Conservation (phyloP, 352 stramenopile species). For the Phytophthora chlamydospora region DNA sequence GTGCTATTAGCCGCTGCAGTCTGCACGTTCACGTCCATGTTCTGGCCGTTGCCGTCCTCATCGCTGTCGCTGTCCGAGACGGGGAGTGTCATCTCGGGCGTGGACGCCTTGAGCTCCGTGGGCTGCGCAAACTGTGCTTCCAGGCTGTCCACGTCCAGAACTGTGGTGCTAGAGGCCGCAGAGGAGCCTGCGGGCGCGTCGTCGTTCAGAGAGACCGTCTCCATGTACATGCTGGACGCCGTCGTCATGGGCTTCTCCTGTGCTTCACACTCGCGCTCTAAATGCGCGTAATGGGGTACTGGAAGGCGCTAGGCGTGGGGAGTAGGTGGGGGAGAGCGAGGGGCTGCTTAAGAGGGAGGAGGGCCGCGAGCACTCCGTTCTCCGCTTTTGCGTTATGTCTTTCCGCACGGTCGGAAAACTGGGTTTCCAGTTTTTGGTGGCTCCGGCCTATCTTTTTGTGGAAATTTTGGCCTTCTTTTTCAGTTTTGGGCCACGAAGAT, state of each 20-base stretch:
- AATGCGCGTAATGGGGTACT: not conserved
- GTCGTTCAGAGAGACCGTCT: slow-evolving; percentile 82
- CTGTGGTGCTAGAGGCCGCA: slow-evolving; percentile 14
- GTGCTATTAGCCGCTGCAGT: not conserved
- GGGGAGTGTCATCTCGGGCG: slow-evolving; percentile 14
- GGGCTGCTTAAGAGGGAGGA: not conserved
- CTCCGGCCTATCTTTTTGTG: not conserved
- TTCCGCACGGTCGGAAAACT: slow-evolving; percentile 24
- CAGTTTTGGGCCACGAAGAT: slow-evolving; percentile 15
- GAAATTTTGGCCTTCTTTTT: not conserved
- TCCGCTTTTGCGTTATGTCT: slow-evolving; percentile 19
- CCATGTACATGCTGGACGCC: slow-evolving; percentile 49
- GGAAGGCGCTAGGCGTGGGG: too few relatives aligned
- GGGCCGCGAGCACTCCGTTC: slow-evolving; percentile 7
- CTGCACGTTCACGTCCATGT: slow-evolving; percentile 14
- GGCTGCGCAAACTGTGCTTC: slow-evolving; percentile 50
- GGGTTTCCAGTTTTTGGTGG: slow-evolving; percentile 11
- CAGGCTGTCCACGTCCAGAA: slow-evolving; percentile 52
- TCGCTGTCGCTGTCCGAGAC: slow-evolving; percentile 37
- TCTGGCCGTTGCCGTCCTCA: slow-evolving; percentile 16
- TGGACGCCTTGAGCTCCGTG: slow-evolving; percentile 40
- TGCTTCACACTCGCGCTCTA: not conserved
- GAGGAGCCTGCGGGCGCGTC: slow-evolving; percentile 34
- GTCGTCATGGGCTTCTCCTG: slow-evolving; percentile 36
- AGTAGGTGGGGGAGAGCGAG: not conserved